A percentile compares a stretch with the other conserved stretches of the same genome.
Conservation (phyloP, 2,329 filamentous ascomycete genomes). For the Colletotrichum gloeosporioides region DNA sequence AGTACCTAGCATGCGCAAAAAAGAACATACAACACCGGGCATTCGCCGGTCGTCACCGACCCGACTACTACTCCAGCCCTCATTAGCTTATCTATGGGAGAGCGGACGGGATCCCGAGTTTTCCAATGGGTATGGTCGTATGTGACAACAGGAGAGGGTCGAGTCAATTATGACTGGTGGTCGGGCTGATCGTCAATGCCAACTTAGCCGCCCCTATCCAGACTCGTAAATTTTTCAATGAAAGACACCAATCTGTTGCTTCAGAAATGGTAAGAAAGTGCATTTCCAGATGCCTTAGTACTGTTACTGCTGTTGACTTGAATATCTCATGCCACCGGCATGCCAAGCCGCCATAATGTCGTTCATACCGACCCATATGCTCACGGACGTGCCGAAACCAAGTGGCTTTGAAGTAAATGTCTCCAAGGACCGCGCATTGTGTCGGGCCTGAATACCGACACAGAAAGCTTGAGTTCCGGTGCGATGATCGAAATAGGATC, state of each 20-base stretch:
- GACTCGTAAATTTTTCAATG: not conserved
- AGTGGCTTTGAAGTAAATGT: not conserved
- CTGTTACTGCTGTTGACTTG: not conserved
- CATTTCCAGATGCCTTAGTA: not conserved
- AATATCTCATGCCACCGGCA: not conserved
- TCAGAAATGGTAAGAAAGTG: not conserved
- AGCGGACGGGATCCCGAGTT: not conserved
- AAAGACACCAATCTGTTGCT: not conserved
- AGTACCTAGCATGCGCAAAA: not conserved
- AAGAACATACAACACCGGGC: not conserved
- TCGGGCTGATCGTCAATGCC: not conserved
- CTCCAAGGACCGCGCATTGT: not conserved
- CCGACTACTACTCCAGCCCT: no score
- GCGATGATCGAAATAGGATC: not conserved
- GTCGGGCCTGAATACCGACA: not conserved
- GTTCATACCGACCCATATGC: not conserved
- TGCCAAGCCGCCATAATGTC: not conserved
- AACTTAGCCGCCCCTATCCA: not conserved
- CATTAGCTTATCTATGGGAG: no score
- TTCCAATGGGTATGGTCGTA: not conserved
- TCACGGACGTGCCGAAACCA: not conserved
- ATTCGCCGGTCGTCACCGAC: no score
- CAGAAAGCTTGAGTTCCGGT: not conserved
- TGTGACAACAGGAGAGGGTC: rapidly evolving
- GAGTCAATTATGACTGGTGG: not conserved